Conservation (phyloP, 805 yeast genomes). For the Starmerella etchellsii region DNA sequence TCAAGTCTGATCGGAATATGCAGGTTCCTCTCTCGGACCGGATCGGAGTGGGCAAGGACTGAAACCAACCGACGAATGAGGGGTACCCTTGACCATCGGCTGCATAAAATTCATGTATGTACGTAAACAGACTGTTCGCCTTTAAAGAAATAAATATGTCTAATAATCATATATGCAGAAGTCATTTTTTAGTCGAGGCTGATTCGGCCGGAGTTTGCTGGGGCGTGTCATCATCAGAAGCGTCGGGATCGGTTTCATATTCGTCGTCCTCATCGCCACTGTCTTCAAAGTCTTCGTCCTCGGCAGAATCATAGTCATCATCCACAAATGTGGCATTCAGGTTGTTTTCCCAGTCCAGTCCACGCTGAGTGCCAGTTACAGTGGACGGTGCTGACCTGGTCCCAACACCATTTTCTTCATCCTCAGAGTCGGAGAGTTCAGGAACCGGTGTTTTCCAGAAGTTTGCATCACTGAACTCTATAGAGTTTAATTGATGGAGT, state of each 20-base stretch:
- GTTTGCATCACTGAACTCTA: conserved; percentile 68
- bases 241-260: conserved; percentile 2
- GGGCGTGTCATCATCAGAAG: no score
- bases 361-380: conserved; percentile 18
- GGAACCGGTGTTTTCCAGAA: conserved; percentile 81
- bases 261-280: conserved; percentile 13
- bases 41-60: no score
- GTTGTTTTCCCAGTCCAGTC: conserved; percentile 28
- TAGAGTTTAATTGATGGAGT: conserved; percentile 25
- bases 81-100: no score
- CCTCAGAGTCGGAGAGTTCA: conserved; percentile 28
- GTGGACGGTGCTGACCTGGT: background rate
- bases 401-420: conserved; percentile 3
- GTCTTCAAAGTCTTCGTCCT: conserved; percentile 11
- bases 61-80: no score
- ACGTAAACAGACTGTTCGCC: no score
- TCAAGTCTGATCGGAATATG: no score
- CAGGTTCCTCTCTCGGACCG: no score
- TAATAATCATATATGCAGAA: no score
- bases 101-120: no score
- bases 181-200: no score
- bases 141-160: no score
- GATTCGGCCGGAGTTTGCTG: no score
- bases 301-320: conserved; percentile 23
- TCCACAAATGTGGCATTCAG: conserved; percentile 21